Evolutionary conservation across 2,329 filamentous ascomycete species (phyloP).

Genomic region (Paraphoma chrysanthemicola): DNA sequence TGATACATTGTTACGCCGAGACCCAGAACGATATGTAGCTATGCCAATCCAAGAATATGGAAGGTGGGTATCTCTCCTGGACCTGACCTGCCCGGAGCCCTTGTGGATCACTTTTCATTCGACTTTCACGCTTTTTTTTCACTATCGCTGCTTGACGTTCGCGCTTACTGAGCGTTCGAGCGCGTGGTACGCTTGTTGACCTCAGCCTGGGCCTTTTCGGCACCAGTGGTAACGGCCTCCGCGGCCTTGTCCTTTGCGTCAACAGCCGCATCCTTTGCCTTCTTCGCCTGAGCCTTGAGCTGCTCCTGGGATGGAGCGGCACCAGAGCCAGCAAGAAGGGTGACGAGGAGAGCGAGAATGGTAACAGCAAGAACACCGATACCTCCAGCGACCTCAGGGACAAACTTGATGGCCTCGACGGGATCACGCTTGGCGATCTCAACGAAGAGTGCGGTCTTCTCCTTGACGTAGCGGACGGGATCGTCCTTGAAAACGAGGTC

Average conservation of each 20-base stretch:
- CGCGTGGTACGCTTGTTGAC: slow-evolving; percentile 67
- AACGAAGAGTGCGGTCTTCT: slow-evolving; percentile 93
- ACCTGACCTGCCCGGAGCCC: slow-evolving; percentile 17
- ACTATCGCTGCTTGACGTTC: not conserved
- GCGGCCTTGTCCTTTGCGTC: slow-evolving; percentile 74
- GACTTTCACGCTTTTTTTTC: not conserved
- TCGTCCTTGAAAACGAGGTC: slow-evolving; percentile 91
- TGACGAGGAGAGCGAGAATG: slow-evolving; percentile 71
- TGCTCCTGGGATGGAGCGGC: slow-evolving; percentile 69
- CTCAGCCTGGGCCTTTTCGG: slow-evolving; percentile 78
- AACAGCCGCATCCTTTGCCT: slow-evolving; percentile 74
- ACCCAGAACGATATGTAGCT: slow-evolving; percentile 34
- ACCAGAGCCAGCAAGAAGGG: slow-evolving; percentile 72
- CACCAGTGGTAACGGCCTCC: slow-evolving; percentile 64
- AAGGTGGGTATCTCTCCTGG: slow-evolving; percentile 20
- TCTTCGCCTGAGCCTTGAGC: slow-evolving; percentile 75
- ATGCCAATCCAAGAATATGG: slow-evolving; percentile 28
- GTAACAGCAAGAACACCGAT: slow-evolving; percentile 74
- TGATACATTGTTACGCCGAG: slow-evolving; percentile 40
- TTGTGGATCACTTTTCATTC: slow-evolving; percentile 12
- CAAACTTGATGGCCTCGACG: slow-evolving; percentile 82
- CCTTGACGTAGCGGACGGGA: slow-evolving; percentile 83
- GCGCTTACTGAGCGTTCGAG: slow-evolving; percentile 41
- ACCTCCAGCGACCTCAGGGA: slow-evolving; percentile 88
- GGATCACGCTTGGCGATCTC: slow-evolving; percentile 84